Base-by-base conservation (phyloP, 495 filamentous ascomycete genomes). In the Lineolata rhizophorae region DNA sequence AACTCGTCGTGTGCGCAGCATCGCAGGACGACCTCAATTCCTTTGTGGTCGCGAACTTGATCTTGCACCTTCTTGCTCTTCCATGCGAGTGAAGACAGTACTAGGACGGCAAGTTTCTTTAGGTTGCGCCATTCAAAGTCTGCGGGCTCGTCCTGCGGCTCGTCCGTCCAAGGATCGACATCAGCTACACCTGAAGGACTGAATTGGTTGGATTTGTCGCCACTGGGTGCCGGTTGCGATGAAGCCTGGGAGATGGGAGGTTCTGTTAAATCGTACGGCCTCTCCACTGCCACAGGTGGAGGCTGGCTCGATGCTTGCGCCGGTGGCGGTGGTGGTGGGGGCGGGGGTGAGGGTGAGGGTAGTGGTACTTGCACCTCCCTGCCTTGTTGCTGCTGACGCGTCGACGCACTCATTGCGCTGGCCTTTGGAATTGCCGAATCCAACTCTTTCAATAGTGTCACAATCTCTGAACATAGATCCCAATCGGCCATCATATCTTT, bases 121-220 rank as follows among this genome's bases (percentile, higher is more conserved):
- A 94, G 70, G 35, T 84, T 87, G 21, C 76, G 61, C 83, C 83
- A 94, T 34, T 87, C 76, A 47, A 90, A 94, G 41, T 90, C 76
- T 21, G 77, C 72, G 0, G 82, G 79, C 27, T 80, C 72, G 35
- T 87, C 80, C 63, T 60, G 21, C 66, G 65, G 29, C 72, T 72
- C 39, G 18, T 40, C n/a, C 39, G 53, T 31, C 49, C 61, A 12
- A 51, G 71, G 46, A 46, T 67, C 47, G 41, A 67, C 0, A 50
- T 51, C 20, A 44, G 55, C 45, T n/a, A n/a, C n/a, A n/a, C n/a
- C n/a, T n/a, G n/a, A n/a, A n/a, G n/a, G n/a, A n/a, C n/a, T n/a
- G n/a, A n/a, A n/a, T 46, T 67, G 44, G 20, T 25, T 25, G n/a
- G n/a, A n/a, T n/a, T n/a, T n/a, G n/a, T n/a, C n/a, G n/a, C n/a